These are phyloP conservation scores for Hypoxylon sp. DNA, from an alignment of 2,329 filamentous ascomycete species.

Conservation along the genomic window DNA sequence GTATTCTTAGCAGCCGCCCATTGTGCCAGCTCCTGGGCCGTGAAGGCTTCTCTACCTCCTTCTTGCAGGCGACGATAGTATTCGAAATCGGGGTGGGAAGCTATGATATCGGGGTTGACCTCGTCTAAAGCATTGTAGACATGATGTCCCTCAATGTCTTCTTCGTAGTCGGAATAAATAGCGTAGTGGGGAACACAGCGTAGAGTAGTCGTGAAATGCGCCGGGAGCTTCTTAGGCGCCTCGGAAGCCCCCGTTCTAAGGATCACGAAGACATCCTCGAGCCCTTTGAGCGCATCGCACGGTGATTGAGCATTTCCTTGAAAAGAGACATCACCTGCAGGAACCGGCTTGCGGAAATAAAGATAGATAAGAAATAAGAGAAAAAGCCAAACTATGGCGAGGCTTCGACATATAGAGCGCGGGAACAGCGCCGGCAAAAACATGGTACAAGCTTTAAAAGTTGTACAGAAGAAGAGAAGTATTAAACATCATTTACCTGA, in stretches of 20 bases:
- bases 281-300: slow-evolving; percentile 54
- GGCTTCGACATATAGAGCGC: slow-evolving; percentile 36
- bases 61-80: slow-evolving; percentile 65
- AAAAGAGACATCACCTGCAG: slow-evolving; percentile 23
- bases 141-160: slow-evolving; percentile 64
- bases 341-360: slow-evolving; percentile 40
- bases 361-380: slow-evolving; percentile 47
- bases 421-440: slow-evolving; percentile 35
- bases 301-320: slow-evolving; percentile 13
- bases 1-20: slow-evolving; percentile 53
- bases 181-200: slow-evolving; percentile 68
- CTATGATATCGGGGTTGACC: slow-evolving; percentile 58
- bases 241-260: slow-evolving; percentile 73
- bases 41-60: slow-evolving; percentile 60
- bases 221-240: slow-evolving; percentile 67
- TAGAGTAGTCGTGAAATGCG: slow-evolving; percentile 68
- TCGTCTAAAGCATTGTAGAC: slow-evolving; percentile 65
- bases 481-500: slow-evolving; percentile 33
- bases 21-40: slow-evolving; percentile 50
- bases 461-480: slow-evolving; percentile 36
- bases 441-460: slow-evolving; percentile 32
- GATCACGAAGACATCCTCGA: slow-evolving; percentile 68
- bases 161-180: slow-evolving; percentile 71
- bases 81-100: slow-evolving; percentile 63
- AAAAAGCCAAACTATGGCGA: slow-evolving; percentile 38